phyloP scores from a whole-genome alignment of 179 eudicot genomes.

The Beta corolliflora region DNA sequence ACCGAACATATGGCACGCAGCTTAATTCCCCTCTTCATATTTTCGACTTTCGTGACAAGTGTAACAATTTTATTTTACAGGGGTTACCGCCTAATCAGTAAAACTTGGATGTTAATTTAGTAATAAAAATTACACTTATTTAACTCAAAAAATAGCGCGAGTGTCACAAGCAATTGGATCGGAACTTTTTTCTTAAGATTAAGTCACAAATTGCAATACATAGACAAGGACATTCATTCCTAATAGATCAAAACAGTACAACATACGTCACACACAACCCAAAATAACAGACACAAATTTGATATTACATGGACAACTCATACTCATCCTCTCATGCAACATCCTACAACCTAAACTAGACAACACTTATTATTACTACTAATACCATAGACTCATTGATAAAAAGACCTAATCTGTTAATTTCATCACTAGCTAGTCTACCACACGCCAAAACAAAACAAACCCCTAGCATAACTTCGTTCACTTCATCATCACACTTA shows the following conservation, averaged over 20 bases:
- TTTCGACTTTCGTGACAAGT: too few species aligned
- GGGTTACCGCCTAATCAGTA: too few species aligned
- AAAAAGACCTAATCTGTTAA: not conserved
- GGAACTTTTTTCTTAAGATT: not conserved
- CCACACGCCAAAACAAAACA: not conserved
- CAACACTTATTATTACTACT: not conserved
- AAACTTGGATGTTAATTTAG: too few species aligned
- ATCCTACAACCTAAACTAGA: not conserved
- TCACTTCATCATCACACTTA: not conserved
- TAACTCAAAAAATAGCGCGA: too few species aligned
- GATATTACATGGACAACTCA: not conserved
- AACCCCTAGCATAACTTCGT: not conserved
- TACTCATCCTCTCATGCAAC: not conserved
- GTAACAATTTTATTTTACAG: too few species aligned
- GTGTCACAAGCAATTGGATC: not conserved
- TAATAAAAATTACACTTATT: not conserved
- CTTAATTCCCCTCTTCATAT: too few species aligned
- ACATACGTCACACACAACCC: not conserved
- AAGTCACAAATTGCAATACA: not conserved
- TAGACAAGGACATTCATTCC: not conserved
- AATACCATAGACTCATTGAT: not conserved
- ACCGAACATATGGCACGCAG: too few species aligned
- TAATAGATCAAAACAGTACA: too few species aligned
- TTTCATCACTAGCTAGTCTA: not conserved
- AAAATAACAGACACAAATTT: not conserved